Percentiles rank a stretch among this genome's conserved stretches.
Conservation (phyloP, 306 rosid species). For the Vigna reflexopilosa region DNA sequence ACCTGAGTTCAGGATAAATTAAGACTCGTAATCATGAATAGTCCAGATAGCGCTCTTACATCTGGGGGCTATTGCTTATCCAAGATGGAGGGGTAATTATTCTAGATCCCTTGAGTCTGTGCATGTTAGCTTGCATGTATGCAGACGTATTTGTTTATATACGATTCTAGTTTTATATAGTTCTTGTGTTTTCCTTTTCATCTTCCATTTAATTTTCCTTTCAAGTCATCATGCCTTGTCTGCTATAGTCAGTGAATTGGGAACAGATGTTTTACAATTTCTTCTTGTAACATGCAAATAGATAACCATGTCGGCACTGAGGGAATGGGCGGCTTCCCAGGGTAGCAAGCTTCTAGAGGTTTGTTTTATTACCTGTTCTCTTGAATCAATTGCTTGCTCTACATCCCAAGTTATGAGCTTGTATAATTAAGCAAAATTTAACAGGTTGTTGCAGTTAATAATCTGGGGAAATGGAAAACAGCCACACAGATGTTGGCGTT, state of each 20-base stretch:
- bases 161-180: neutral
- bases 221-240: slow-evolving; percentile 26
- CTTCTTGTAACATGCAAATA: slow-evolving; percentile 47
- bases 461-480: slow-evolving; percentile 99
- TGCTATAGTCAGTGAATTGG: slow-evolving; percentile 12
- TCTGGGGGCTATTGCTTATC: neutral
- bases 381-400: slow-evolving; percentile 27
- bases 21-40: slow-evolving; percentile 26
- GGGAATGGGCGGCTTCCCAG: slow-evolving; percentile 99
- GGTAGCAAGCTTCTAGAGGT: slow-evolving; percentile 85
- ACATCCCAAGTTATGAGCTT: slow-evolving; percentile 15
- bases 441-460: slow-evolving; percentile 98
- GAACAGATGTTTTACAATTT: slow-evolving; percentile 40
- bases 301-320: slow-evolving; percentile 99
- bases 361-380: slow-evolving; percentile 44
- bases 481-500: slow-evolving; percentile 90
- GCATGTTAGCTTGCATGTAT: slow-evolving; percentile 34
- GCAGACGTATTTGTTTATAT: slow-evolving; percentile 19
- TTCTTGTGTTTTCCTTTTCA: slow-evolving; percentile 11
- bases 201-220: slow-evolving; percentile 7
- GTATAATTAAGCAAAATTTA: slow-evolving; percentile 7
- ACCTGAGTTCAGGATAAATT: slow-evolving; percentile 15
- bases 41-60: neutral
- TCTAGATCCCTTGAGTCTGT: slow-evolving; percentile 22
- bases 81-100: neutral